Base-by-base conservation (phyloP, 2,329 filamentous ascomycete genomes). In the Verticillium albo-atrum region DNA sequence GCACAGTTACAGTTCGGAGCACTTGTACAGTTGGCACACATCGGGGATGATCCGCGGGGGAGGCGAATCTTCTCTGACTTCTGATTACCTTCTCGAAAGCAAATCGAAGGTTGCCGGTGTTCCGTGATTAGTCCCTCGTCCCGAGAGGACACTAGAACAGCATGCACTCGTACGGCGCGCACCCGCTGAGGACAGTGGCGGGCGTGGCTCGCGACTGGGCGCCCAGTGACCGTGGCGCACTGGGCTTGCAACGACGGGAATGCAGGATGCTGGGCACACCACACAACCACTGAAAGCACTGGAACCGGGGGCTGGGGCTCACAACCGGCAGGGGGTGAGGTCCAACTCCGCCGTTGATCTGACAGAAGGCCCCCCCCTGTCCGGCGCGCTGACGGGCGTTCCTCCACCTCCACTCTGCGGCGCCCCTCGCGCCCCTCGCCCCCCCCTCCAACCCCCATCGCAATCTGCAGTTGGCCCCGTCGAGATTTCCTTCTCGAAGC, bases 41-140 rank as follows among this genome's bases (percentile, higher is more conserved):
- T 20, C n/a, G 14, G 42, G n/a, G 10, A 32, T 50, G 9, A 50
- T n/a, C 42, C 42, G 7, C 20, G 20, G 20, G 42, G 20, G 20
- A 20, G 20, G 42, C 6, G 20, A 20, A 23, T 9, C 20, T 50
- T 50, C 20, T 4, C 9, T 35, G 54, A 47, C 61, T 59, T 63
- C 58, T 59, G 55, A 54, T 47, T 35, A 55, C 37, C 61, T 63
- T 63, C 62, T 63, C 58, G 62, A 63, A 63, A 57, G 62, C 60
- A 37, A 59, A 62, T 63, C 56, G 62, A 63, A 62, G 62, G 52
- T n/a, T 47, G 10, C 34, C 23, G 25, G 23, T 12, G 26, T 28
- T 30, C 52, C 52, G 27, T 50, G 17, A 50, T 12, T 50, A 20
- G 20, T 25, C 42, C 42, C 25, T 23, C 42, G 10, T 12, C 20